Percentiles rank a stretch among this genome's conserved stretches.
Conservation (phyloP, 345 rosid species). For the Garcia nutans region DNA sequence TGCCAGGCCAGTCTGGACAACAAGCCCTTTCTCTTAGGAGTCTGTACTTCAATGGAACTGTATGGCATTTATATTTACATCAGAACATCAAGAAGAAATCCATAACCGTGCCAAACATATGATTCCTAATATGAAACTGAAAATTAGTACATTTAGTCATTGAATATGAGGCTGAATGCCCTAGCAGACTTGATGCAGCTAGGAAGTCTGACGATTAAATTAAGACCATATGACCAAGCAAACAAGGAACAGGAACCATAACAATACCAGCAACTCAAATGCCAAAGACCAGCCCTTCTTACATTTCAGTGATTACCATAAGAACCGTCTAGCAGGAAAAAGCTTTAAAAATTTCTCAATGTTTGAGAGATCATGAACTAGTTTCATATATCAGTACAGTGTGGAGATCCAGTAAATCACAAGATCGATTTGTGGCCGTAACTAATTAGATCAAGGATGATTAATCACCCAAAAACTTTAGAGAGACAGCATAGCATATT, state of each 20-base stretch:
- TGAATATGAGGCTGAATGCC: neutral
- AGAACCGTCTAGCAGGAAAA: neutral
- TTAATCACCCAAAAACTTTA: neutral
- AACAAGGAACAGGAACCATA: neutral
- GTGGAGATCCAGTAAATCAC: neutral
- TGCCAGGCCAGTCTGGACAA: conserved; percentile 61
- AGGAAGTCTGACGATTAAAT: neutral
- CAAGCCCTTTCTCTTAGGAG: conserved; percentile 44
- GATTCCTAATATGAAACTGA: conserved; percentile 11
- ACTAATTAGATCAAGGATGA: conserved; percentile 4
- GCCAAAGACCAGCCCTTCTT: neutral
- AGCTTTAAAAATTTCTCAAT: neutral
- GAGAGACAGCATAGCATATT: conserved; percentile 4
- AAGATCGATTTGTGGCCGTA: neutral
- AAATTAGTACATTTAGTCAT: conserved; percentile 1
- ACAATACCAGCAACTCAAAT: neutral
- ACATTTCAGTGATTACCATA: neutral
- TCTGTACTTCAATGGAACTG: conserved; percentile 42
- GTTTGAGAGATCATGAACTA: neutral
- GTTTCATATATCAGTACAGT: neutral
- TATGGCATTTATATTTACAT: conserved; percentile 23
- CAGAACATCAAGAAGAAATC: conserved; percentile 21
- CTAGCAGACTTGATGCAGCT: neutral
- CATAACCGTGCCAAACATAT: neutral
- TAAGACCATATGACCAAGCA: neutral